phyloP scores from a whole-genome alignment of 176 grass and related monocot species.

The Cenchrus purpureus region DNA sequence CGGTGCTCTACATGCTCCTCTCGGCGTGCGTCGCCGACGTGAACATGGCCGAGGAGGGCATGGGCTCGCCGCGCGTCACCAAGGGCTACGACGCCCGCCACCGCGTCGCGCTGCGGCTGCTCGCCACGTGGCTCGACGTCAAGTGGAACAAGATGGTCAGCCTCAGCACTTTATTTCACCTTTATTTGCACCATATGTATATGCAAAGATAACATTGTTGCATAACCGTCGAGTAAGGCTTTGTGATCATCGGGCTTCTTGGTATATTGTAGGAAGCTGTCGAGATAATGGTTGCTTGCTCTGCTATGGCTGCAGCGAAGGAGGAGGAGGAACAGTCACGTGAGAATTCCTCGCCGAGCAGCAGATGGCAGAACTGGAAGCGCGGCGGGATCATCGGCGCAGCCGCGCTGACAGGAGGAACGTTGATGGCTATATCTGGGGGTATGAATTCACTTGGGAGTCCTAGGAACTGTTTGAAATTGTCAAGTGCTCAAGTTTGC shows the following conservation, averaged over 20 bases:
- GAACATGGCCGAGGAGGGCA: conserved; percentile 60
- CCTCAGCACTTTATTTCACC: conserved; percentile 16
- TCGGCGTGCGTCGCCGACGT: conserved; percentile 94
- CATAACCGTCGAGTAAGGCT: background rate
- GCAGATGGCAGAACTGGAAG: conserved; percentile 84
- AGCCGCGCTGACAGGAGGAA: conserved; percentile 93
- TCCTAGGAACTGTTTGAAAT: conserved; percentile 3
- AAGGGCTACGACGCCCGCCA: conserved; percentile 98
- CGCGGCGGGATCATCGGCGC: conserved; percentile 89
- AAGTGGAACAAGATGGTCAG: conserved; percentile 90
- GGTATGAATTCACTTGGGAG: conserved; percentile 45
- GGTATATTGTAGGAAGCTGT: conserved; percentile 78
- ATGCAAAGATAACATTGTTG: background rate
- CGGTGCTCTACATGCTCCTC: conserved; percentile 87
- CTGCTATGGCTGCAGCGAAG: conserved; percentile 98
- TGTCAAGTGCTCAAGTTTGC: background rate
- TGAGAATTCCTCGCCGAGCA: conserved; percentile 54
- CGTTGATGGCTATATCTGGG: conserved; percentile 89
- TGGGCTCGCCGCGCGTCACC: conserved; percentile 56
- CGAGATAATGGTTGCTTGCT: conserved; percentile 99
- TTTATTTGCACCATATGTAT: background rate
- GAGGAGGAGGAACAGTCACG: conserved; percentile 56
- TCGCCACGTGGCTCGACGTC: conserved; percentile 88
- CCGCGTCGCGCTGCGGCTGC: conserved; percentile 79
- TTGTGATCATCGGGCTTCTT: conserved; percentile 45